Conservation (phyloP, 345 rosid genomes). For the Citropsis articulata region DNA sequence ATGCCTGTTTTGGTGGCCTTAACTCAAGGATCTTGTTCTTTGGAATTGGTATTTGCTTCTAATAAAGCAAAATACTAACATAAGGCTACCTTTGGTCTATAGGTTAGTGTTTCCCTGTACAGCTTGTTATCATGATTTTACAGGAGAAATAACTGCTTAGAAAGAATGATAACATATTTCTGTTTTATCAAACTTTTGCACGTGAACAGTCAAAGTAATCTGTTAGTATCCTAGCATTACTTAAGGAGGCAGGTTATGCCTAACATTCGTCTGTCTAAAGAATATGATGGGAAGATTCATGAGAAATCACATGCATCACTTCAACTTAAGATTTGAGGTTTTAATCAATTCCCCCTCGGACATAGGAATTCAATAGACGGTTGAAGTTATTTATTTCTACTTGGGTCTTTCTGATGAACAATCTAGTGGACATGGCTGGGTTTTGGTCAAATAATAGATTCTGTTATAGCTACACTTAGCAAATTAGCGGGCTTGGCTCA, state of each 20-base stretch:
- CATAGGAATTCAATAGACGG: not conserved
- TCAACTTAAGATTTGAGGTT: not conserved
- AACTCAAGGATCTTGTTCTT: conserved; percentile 10
- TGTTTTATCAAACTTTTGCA: too few species aligned
- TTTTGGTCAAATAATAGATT: not conserved
- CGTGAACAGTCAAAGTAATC: not conserved
- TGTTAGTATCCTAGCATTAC: not conserved
- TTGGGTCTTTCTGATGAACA: not conserved
- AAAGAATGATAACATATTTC: not conserved
- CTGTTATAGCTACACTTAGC: not conserved
- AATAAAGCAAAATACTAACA: not conserved
- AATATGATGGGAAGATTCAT: not conserved
- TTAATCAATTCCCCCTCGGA: not conserved
- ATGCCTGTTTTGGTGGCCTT: not conserved
- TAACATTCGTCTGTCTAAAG: not conserved
- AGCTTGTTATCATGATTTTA: not conserved
- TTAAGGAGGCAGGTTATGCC: not conserved
- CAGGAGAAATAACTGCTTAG: not conserved
- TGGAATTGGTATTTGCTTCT: not conserved
- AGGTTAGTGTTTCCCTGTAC: not conserved
- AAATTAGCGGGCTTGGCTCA: not conserved
- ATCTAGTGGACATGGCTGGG: not conserved
- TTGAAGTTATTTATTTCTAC: not conserved
- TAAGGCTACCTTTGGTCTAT: not conserved
- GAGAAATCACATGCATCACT: not conserved